phyloP scores from a whole-genome alignment of 192 early-diverging fungal genomes.

The Paraglomus brasilianum region DNA sequence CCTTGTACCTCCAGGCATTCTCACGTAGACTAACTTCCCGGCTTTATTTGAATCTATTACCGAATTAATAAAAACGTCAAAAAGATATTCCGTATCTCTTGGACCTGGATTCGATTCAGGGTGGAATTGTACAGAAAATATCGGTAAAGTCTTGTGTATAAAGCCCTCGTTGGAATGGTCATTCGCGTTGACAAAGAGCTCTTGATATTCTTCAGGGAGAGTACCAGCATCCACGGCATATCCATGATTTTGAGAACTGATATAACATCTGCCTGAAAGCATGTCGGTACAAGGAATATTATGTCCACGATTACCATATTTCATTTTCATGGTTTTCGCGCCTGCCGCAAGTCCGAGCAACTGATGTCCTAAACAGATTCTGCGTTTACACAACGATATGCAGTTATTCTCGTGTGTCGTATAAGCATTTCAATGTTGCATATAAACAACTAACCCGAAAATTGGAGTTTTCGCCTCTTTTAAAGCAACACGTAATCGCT shows the following conservation, averaged over 20 bases:
- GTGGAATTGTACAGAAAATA: constrained; percentile 99
- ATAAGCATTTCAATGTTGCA: too few species aligned
- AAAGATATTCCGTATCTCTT: constrained; percentile 95
- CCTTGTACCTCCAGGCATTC: constrained; percentile 60
- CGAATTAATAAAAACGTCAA: constrained; percentile 89
- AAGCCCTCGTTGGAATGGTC: constrained; percentile 99
- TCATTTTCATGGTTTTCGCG: constrained; percentile 93
- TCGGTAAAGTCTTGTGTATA: constrained; percentile 83
- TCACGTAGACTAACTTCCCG: constrained; percentile 74
- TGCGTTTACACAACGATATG: too few species aligned
- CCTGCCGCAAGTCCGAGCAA: constrained; percentile 91
- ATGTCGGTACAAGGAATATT: constrained; percentile 99
- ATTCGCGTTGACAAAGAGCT: constrained; percentile 98
- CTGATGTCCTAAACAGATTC: constrained; percentile 98
- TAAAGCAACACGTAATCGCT: constrained; percentile 66
- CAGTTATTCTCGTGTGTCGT: too few species aligned
- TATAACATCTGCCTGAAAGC: constrained; percentile 95
- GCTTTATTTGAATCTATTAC: constrained; percentile 65
- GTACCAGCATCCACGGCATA: constrained; percentile 89
- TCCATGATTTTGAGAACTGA: constrained; percentile 98
- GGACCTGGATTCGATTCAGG: constrained; percentile 96
- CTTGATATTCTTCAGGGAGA: constrained; percentile 71
- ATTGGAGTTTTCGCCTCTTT: constrained; percentile 78
- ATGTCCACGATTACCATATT: constrained; percentile 98
- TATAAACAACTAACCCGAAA: constrained; percentile 87